Evolutionary conservation across 129 eudicot genomes (phyloP).

Genomic region (Centrapalus pauciflorus): DNA sequence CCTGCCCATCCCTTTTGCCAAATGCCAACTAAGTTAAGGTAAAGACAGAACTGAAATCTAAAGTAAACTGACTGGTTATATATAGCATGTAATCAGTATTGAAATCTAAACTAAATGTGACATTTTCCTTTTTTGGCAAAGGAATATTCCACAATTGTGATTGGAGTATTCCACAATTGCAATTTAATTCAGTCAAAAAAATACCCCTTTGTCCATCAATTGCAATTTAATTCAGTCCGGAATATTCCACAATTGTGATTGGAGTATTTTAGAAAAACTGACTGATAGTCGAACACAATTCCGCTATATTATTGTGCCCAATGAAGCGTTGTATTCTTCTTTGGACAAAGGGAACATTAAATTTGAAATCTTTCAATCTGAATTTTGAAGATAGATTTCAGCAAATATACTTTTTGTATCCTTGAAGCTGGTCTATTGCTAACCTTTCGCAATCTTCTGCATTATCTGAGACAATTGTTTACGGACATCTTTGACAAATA

Average conservation of each 20-base stretch:
- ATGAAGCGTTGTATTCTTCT: background rate
- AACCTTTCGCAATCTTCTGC: conserved; percentile 90
- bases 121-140: background rate
- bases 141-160: background rate
- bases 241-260: no score
- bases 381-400: background rate
- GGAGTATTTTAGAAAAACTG: background rate
- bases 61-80: no score
- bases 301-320: background rate
- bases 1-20: no score
- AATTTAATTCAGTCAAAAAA: no score
- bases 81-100: background rate
- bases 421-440: conserved; percentile 14
- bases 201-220: background rate
- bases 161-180: no score
- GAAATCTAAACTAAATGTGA: background rate
- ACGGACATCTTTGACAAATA: conserved; percentile 84
- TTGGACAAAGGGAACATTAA: background rate
- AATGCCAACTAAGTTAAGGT: no score
- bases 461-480: conserved; percentile 83
- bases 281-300: background rate
- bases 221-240: background rate
- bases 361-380: background rate
- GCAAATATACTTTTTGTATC: background rate
- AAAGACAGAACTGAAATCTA: no score